These are phyloP conservation scores for Aquilaria sinensis DNA, from an alignment of 345 rosid genomes.

Conservation along the genomic window DNA sequence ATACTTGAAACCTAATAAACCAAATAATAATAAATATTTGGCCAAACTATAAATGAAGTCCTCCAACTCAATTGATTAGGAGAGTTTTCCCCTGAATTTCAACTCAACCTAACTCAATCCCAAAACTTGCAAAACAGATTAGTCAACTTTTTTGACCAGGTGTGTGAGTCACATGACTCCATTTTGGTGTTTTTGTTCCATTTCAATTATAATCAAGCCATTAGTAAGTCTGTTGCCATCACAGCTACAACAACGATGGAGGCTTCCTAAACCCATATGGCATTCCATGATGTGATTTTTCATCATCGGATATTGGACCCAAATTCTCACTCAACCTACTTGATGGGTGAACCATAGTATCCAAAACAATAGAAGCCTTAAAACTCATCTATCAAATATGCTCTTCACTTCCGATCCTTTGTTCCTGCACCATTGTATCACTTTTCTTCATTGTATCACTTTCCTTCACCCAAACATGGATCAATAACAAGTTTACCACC, in stretches of 20 bases:
- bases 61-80: too few relatives aligned
- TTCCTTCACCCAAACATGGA: slow-evolving; percentile 45
- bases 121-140: too few relatives aligned
- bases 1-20: too few relatives aligned
- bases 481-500: slow-evolving; percentile 54
- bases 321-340: slow-evolving; percentile 23
- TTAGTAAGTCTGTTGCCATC: slow-evolving; percentile 24
- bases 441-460: slow-evolving; percentile 25
- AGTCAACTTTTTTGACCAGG: too few relatives aligned
- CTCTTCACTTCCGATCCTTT: slow-evolving; percentile 40
- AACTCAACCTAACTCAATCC: too few relatives aligned
- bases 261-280: slow-evolving; percentile 48
- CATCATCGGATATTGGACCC: slow-evolving; percentile 45
- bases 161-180: too few relatives aligned
- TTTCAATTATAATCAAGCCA: too few relatives aligned
- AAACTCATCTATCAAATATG: slow-evolving; percentile 49
- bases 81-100: too few relatives aligned
- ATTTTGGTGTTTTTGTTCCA: too few relatives aligned
- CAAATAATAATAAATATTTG: too few relatives aligned
- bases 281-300: slow-evolving; percentile 54
- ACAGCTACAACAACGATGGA: slow-evolving; percentile 50
- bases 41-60: too few relatives aligned
- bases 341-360: slow-evolving; percentile 12
- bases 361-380: slow-evolving; percentile 6
- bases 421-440: slow-evolving; percentile 17